phyloP scores from a whole-genome alignment of 345 rosid species.

The Salix suchowensis region DNA sequence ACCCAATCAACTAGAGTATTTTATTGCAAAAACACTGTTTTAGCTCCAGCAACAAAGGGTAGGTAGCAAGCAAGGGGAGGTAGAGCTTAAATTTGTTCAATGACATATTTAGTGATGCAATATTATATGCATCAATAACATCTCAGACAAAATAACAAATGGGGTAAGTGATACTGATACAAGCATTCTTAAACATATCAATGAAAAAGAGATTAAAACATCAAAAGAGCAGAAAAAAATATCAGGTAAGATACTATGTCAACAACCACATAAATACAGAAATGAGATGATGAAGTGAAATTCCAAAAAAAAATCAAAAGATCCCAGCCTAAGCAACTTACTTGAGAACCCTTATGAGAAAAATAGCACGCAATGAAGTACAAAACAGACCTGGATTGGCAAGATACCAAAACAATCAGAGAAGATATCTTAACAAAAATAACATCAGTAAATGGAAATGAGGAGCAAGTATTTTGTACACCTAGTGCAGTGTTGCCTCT shows the following conservation, averaged over 20 bases:
- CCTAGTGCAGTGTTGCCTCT: neutral
- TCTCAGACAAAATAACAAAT: too few species aligned
- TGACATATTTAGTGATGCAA: too few species aligned
- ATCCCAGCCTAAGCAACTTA: constrained; percentile 35
- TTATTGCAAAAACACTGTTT: too few species aligned
- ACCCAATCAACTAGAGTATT: too few species aligned
- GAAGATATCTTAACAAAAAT: neutral
- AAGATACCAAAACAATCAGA: constrained; percentile 13
- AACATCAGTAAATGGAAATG: neutral
- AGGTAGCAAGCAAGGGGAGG: neutral
- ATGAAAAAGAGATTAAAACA: too few species aligned
- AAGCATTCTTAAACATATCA: too few species aligned
- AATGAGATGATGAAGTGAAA: neutral
- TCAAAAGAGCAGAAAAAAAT: too few species aligned
- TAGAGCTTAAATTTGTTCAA: too few species aligned
- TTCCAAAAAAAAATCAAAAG: neutral
- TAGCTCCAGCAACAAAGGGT: neutral
- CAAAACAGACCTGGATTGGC: constrained; percentile 63
- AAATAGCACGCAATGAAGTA: constrained; percentile 76
- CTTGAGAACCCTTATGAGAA: constrained; percentile 80
- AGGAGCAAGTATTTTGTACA: neutral
- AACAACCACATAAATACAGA: neutral
- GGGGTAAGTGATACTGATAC: too few species aligned
- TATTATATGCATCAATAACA: too few species aligned
- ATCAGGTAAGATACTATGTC: neutral